A percentile compares a stretch with the other conserved stretches of the same genome.
Evolutionary conservation across 306 rosid genomes (phyloP).

Genomic region (Sophora flavescens): DNA sequence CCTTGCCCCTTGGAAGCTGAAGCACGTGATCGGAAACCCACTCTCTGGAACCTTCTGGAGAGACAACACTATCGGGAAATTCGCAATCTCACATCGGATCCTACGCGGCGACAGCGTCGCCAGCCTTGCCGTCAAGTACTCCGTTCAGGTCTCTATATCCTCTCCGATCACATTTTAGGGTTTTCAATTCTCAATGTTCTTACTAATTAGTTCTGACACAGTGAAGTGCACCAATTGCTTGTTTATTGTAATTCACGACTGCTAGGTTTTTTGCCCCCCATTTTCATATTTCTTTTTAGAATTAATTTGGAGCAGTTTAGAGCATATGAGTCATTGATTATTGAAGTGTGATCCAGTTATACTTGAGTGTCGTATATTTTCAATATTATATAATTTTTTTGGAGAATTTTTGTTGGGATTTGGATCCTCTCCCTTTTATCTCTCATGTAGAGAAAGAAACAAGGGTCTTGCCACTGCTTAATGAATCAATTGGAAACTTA

Average conservation of each 20-base stretch:
- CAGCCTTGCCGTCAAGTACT: constrained; percentile 92
- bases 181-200: neutral
- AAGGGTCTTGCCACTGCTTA: too few relatives aligned
- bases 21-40: constrained; percentile 67
- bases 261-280: neutral
- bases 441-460: too few relatives aligned
- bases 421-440: too few relatives aligned
- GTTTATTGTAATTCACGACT: neutral
- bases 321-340: neutral
- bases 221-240: constrained; percentile 5
- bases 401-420: too few relatives aligned
- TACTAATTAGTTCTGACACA: neutral
- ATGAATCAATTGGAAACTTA: too few relatives aligned
- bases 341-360: neutral
- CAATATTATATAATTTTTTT: neutral
- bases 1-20: constrained; percentile 77
- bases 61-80: constrained; percentile 73
- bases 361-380: neutral
- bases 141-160: constrained; percentile 70
- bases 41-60: constrained; percentile 93
- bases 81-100: constrained; percentile 83
- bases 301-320: neutral
- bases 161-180: neutral
- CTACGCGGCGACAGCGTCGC: constrained; percentile 80
- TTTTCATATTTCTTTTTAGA: neutral